Percentiles rank a stretch among this genome's conserved stretches.
Conservation (phyloP, 192 early-diverging fungal genomes). For the Radiomyces spectabilis region DNA sequence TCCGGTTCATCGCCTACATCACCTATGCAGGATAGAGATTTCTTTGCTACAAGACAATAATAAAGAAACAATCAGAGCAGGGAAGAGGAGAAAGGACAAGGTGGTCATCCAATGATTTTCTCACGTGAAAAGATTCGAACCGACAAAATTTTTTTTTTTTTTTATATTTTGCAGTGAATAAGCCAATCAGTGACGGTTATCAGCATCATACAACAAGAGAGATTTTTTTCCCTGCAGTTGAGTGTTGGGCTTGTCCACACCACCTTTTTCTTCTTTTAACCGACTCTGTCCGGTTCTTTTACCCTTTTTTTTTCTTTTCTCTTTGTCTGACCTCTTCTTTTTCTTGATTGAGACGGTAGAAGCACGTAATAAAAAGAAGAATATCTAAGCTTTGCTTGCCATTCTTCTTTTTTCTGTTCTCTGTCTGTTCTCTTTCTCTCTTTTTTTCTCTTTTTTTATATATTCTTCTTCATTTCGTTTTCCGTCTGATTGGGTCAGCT, state of each 20-base stretch:
- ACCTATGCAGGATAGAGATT: neutral
- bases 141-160: too few relatives aligned
- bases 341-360: neutral
- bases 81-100: neutral
- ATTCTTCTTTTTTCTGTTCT: neutral
- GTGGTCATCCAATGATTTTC: neutral
- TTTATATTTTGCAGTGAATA: neutral
- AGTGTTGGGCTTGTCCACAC: neutral
- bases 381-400: neutral
- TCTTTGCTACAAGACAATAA: neutral
- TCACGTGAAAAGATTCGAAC: neutral
- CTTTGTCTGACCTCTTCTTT: neutral
- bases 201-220: neutral
- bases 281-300: neutral
- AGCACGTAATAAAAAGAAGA: neutral
- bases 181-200: neutral
- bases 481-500: neutral
- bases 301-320: neutral
- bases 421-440: neutral
- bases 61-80: neutral
- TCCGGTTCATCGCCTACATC: neutral
- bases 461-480: constrained; percentile 1
- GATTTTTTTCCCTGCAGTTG: neutral
- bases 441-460: constrained; percentile 3
- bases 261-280: neutral